These are phyloP conservation scores for Adansonia digitata DNA, from an alignment of 345 rosid species.

Conservation along the genomic window DNA sequence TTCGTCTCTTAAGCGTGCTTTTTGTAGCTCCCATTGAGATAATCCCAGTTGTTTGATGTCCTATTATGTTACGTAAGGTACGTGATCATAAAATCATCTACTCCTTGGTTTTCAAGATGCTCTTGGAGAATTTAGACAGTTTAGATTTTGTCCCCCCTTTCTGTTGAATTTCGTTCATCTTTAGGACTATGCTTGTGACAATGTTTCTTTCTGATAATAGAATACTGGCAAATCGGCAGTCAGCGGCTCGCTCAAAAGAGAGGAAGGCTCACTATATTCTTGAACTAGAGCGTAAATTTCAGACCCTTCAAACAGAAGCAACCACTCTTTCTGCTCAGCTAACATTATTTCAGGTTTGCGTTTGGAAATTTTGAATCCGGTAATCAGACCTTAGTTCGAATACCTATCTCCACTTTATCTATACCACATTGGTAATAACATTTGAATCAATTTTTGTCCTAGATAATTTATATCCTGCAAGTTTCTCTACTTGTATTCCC, in stretches of 20 bases:
- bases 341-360: conserved; percentile 58
- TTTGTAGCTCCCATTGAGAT: neutral
- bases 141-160: neutral
- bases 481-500: neutral
- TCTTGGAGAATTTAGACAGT: neutral
- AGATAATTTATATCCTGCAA: neutral
- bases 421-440: neutral
- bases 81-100: neutral
- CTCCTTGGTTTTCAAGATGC: neutral
- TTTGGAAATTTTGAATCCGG: neutral
- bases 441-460: neutral
- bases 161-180: neutral
- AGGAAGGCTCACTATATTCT: conserved; percentile 75
- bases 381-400: neutral
- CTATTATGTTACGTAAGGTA: neutral
- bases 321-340: conserved; percentile 85
- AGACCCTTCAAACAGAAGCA: conserved; percentile 74
- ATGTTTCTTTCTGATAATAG: conserved; percentile 27
- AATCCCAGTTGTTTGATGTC: neutral
- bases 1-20: neutral
- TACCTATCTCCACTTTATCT: neutral
- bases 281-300: conserved; percentile 83
- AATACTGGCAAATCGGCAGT: conserved; percentile 82
- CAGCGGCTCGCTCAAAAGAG: conserved; percentile 93
- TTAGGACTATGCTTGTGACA: neutral